Conservation (phyloP, 805 yeast species). For the Torulaspora maleeae region DNA sequence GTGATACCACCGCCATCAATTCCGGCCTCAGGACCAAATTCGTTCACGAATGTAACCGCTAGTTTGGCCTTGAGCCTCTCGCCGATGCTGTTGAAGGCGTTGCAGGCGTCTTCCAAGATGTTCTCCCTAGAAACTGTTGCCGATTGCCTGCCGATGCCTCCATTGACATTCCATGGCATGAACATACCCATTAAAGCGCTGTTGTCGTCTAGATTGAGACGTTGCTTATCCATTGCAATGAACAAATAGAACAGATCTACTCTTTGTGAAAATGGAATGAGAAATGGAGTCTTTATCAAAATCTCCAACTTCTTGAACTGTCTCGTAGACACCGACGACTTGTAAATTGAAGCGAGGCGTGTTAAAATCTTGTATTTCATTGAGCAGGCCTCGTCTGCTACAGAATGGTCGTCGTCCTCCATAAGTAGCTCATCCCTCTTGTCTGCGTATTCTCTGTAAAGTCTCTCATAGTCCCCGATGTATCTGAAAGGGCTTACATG, state of each 20-base stretch:
- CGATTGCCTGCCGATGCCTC: constrained; percentile 20
- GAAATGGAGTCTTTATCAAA: constrained; percentile 66
- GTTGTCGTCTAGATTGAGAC: constrained; percentile 24
- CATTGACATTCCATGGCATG: constrained; percentile 15
- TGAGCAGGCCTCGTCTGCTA: constrained; percentile 28
- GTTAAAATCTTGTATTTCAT: constrained; percentile 14
- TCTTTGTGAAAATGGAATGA: constrained; percentile 69
- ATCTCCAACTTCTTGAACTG: constrained; percentile 43
- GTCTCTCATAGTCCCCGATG: constrained; percentile 26
- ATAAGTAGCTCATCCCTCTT: constrained; percentile 12
- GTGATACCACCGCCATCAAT: constrained; percentile 97
- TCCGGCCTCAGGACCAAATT: constrained; percentile 80
- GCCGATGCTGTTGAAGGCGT: constrained; percentile 51
- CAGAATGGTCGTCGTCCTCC: constrained; percentile 35
- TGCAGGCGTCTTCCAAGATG: constrained; percentile 70
- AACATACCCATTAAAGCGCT: constrained; percentile 17
- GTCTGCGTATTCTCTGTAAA: constrained; percentile 21
- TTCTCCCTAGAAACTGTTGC: constrained; percentile 66
- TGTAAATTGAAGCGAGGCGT: constrained; percentile 23
- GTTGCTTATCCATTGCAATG: constrained; percentile 49
- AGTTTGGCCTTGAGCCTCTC: constrained; percentile 53
- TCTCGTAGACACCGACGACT: constrained; percentile 21
- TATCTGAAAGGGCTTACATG: constrained; percentile 22
- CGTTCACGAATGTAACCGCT: constrained; percentile 62
- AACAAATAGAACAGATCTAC: constrained; percentile 67